A percentile compares a stretch with the other conserved stretches of the same genome.
Conservation (phyloP, 2,329 filamentous ascomycete genomes). For the Paecilomyces fulvus region DNA sequence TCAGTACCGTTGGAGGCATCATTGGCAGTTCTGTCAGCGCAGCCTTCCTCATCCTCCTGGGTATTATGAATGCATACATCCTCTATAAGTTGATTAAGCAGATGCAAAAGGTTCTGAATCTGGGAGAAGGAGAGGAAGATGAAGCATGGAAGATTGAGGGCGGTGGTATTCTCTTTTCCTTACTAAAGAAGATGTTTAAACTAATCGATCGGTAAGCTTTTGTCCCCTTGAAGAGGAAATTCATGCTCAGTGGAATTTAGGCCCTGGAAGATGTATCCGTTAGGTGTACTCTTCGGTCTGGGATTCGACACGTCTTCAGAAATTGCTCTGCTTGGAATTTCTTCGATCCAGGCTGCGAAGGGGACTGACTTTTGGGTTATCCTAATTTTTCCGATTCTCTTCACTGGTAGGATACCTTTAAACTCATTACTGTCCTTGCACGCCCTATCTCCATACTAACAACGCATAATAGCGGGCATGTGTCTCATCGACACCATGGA, state of each 20-base stretch:
- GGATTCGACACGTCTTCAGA: constrained; percentile 96
- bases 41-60: constrained; percentile 71
- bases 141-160: constrained; percentile 63
- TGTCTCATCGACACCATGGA: constrained; percentile 88
- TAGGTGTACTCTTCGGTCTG: constrained; percentile 80
- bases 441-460: neutral
- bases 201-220: constrained; percentile 48
- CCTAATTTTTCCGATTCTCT: constrained; percentile 79
- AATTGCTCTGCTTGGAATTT: constrained; percentile 83
- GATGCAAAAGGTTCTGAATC: constrained; percentile 53
- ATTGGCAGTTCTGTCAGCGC: constrained; percentile 84
- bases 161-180: constrained; percentile 61
- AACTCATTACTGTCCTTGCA: neutral
- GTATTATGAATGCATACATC: constrained; percentile 78
- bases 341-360: constrained; percentile 73
- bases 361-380: constrained; percentile 93
- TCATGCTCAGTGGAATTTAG: constrained; percentile 13
- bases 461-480: constrained; percentile 63
- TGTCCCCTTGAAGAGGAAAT: neutral
- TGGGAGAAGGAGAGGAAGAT: constrained; percentile 37
- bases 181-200: constrained; percentile 69
- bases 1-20: constrained; percentile 73
- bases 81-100: constrained; percentile 66
- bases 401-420: constrained; percentile 56
- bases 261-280: constrained; percentile 88